Base-by-base conservation (phyloP, 768 basidiomycete species). In the Rhodosporidiobolus sp. region DNA sequence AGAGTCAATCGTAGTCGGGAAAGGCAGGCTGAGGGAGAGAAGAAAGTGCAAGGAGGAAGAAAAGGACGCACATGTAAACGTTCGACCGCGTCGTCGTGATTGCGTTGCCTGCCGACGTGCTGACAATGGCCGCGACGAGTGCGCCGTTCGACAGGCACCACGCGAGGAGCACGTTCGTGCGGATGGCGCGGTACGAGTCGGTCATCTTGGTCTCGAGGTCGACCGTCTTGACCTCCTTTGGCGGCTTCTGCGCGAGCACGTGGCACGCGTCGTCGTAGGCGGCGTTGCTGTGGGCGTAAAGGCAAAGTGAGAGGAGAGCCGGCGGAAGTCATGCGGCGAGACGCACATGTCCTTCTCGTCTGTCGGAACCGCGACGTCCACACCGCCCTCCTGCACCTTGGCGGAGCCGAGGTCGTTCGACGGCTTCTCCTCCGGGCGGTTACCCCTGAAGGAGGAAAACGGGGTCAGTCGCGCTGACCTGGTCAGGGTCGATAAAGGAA, bases 241-340 rank as follows among this genome's bases (percentile, higher is more conserved):
- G 89, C 35, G 91, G 84, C 81, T 94, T 93, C 19, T 86, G 86
- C 24, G 86, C 85, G 62, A 98, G 82, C 5, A 93, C 87, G 76
- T 89, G 88, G 46, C 94, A 86, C 5, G 95, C 96, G 74, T 94
- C 92, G 73, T 95, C 91, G 79, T 97, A 98, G 62, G 89, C 86
- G 52, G 89, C 88, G 78, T 92, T 88, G 81, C 92, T 89, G 52
- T 14, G 16, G 3, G 59, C n/a, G n/a, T n/a, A n/a, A 26, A 60
- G 26, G 35, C 20, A 12, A 60, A 9, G 53, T 14, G 32, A 32
- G 14, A 19, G n/a, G 26, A 16, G 38, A 16, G 12, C 16, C 79
- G 74, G 10, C 48, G 17, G 19, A 17, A 19, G 19, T 10, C 8
- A 17, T 4, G 5, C 10, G 48, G 4, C 17, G 10, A 73, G 64